A percentile compares a stretch with the other conserved stretches of the same genome.
These are phyloP conservation scores for Cryphonectria japonica DNA, from an alignment of 2,329 filamentous ascomycete genomes.

Conservation along the genomic window DNA sequence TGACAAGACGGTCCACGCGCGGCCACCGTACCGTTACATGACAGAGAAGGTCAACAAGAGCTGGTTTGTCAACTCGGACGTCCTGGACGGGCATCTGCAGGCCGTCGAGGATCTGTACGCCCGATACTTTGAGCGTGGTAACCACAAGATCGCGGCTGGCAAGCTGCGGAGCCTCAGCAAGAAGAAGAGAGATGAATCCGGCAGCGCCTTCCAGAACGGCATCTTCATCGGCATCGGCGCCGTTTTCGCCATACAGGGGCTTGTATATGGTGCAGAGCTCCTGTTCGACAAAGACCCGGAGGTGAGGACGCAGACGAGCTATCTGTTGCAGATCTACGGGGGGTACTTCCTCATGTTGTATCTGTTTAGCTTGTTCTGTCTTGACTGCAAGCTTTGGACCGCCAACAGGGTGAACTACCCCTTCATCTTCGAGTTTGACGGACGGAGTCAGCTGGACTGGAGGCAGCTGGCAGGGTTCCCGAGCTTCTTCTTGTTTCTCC, in stretches of 20 bases:
- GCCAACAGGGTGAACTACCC: slow-evolving; percentile 89
- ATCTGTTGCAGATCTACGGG: slow-evolving; percentile 85
- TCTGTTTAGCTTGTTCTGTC: slow-evolving; percentile 80
- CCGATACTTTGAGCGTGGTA: slow-evolving; percentile 90
- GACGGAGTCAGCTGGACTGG: slow-evolving; percentile 85
- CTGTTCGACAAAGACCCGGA: slow-evolving; percentile 52
- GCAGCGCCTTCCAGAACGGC: slow-evolving; percentile 63
- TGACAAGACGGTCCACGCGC: slow-evolving; percentile 84
- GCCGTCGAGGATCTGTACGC: slow-evolving; percentile 90
- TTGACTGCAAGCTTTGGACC: slow-evolving; percentile 84
- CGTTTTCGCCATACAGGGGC: slow-evolving; percentile 68
- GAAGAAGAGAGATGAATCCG: slow-evolving; percentile 60
- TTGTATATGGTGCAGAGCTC: slow-evolving; percentile 63
- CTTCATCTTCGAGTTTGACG: slow-evolving; percentile 96
- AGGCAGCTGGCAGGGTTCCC: slow-evolving; percentile 85
- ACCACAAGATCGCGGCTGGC: slow-evolving; percentile 86
- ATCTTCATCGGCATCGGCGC: slow-evolving; percentile 70
- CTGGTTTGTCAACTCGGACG: slow-evolving; percentile 89
- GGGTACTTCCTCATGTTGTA: slow-evolving; percentile 87
- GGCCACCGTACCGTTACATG: slow-evolving; percentile 80
- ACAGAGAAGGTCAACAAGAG: slow-evolving; percentile 88
- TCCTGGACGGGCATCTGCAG: slow-evolving; percentile 78
- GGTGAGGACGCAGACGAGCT: slow-evolving; percentile 60
- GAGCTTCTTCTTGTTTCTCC: slow-evolving; percentile 76
- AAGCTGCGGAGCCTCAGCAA: slow-evolving; percentile 78